Evolutionary conservation across 1,284 basidiomycete species (phyloP).

Genomic region (Leccinum subrobustum): DNA sequence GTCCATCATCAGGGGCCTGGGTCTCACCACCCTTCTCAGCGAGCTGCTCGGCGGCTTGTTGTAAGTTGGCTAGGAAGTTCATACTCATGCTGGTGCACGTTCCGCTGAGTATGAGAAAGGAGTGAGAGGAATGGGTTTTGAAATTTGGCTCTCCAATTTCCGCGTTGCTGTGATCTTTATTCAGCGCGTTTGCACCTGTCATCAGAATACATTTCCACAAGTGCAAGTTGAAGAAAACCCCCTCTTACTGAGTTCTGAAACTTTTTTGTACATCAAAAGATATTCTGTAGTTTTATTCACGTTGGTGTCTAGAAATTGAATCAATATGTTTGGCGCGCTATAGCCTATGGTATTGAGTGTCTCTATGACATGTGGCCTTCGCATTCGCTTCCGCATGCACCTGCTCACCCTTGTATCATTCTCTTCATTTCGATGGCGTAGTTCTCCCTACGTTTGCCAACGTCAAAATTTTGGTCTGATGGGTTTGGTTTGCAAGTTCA

Average conservation of each 20-base stretch:
- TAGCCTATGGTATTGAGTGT: neutral
- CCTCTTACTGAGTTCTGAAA: neutral
- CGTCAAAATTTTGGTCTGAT: neutral
- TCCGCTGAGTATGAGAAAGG: neutral
- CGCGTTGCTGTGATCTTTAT: neutral
- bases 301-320: neutral
- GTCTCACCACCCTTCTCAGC: constrained; percentile 7
- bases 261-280: neutral
- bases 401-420: neutral
- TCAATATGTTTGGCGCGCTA: neutral
- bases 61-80: neutral
- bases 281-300: neutral
- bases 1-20: constrained; percentile 7
- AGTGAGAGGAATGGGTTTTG: neutral
- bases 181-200: neutral
- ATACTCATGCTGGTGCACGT: neutral
- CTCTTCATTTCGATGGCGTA: neutral
- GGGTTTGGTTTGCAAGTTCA: no score
- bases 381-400: neutral
- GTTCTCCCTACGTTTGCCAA: neutral
- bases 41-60: constrained; percentile 6
- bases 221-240: neutral
- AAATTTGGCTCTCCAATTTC: neutral
- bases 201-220: neutral
- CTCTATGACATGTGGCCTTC: neutral